Percentiles rank a stretch among this genome's conserved stretches.
Evolutionary conservation across 345 rosid genomes (phyloP).

Genomic region (Acer campestre): DNA sequence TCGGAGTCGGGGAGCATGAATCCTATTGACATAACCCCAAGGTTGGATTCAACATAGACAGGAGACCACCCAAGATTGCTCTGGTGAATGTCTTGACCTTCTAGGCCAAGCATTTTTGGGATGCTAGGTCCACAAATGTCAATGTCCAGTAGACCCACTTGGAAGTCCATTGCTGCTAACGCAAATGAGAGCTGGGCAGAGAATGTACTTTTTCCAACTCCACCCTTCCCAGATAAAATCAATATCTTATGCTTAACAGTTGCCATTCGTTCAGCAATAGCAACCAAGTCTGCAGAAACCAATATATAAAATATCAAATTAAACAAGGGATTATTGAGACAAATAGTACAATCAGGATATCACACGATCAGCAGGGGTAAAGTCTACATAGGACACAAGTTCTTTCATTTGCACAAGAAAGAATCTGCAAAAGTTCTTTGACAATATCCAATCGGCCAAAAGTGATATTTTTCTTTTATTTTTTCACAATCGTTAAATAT

Average conservation of each 20-base stretch:
- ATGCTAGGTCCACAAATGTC: conserved; percentile 98
- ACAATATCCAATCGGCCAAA: background rate
- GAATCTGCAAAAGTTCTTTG: background rate
- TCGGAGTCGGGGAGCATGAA: conserved; percentile 95
- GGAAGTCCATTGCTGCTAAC: conserved; percentile 81
- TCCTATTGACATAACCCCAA: conserved; percentile 97
- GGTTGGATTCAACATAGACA: conserved; percentile 89
- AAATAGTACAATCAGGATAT: background rate
- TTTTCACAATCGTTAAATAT: background rate
- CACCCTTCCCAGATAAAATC: conserved; percentile 92
- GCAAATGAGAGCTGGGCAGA: conserved; percentile 91
- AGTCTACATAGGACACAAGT: background rate
- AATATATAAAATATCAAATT: background rate
- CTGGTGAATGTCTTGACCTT: conserved; percentile 94
- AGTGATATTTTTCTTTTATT: background rate
- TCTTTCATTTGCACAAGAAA: conserved; percentile 3
- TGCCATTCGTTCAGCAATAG: conserved; percentile 91
- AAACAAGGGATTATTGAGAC: background rate
- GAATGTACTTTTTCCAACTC: conserved; percentile 97
- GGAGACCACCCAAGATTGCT: conserved; percentile 99
- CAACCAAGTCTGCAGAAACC: conserved; percentile 72
- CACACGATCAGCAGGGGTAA: background rate
- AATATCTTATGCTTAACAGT: conserved; percentile 92
- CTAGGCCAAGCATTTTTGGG: conserved; percentile 94
- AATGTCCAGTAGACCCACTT: conserved; percentile 88